phyloP scores from a whole-genome alignment of 768 basidiomycete species.

The Clathrus columnatus region DNA sequence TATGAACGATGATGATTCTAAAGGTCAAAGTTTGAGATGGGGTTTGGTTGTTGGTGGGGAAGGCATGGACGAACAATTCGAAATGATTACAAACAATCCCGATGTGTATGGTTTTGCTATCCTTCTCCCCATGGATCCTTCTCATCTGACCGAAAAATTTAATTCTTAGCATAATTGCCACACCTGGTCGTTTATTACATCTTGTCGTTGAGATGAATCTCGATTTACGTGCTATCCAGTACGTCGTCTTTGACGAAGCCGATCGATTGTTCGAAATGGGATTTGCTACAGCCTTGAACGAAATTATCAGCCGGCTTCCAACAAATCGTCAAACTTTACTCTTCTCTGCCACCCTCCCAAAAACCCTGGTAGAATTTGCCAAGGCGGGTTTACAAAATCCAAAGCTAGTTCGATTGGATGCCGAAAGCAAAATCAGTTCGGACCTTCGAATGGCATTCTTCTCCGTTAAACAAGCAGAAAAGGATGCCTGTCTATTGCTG shows the following conservation, averaged over 20 bases:
- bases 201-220: constrained; percentile 94
- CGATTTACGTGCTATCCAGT: constrained; percentile 79
- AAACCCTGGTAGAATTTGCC: constrained; percentile 95
- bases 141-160: constrained; percentile 7
- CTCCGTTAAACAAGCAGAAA: constrained; percentile 84
- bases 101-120: constrained; percentile 64
- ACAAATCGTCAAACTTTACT: constrained; percentile 82
- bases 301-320: constrained; percentile 87
- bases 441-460: constrained; percentile 95
- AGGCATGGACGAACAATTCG: constrained; percentile 91
- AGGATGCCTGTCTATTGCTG: constrained; percentile 81
- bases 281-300: constrained; percentile 84
- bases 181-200: constrained; percentile 95
- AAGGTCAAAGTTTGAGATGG: constrained; percentile 70
- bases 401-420: constrained; percentile 91
- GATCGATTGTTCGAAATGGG: constrained; percentile 99
- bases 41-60: constrained; percentile 94
- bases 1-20: constrained; percentile 38
- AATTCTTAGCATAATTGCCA: constrained; percentile 79
- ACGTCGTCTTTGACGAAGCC: constrained; percentile 95
- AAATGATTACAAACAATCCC: constrained; percentile 88
- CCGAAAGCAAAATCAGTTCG: constrained; percentile 89
- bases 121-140: neutral
- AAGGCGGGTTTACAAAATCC: constrained; percentile 92
- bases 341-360: constrained; percentile 94